These are phyloP conservation scores for Poronia punctata DNA, from an alignment of 495 filamentous ascomycete genomes.

Conservation along the genomic window DNA sequence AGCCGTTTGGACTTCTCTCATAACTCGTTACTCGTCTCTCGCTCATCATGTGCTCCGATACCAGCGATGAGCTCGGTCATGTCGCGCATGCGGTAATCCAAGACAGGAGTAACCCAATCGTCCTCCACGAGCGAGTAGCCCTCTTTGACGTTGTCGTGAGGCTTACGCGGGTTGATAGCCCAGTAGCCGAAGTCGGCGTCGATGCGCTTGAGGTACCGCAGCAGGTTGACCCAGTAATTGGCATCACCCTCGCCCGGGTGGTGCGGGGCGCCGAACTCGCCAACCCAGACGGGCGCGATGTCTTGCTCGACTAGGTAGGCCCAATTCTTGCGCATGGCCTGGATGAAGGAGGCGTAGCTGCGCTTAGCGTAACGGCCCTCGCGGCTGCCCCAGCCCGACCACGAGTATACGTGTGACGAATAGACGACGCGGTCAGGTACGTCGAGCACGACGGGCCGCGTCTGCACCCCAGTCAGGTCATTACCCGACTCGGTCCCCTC, in stretches of 20 bases:
- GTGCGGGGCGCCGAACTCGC: constrained; percentile 51
- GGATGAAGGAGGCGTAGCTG: constrained; percentile 48
- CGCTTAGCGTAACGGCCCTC: constrained; percentile 45
- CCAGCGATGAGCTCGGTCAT: constrained; percentile 42
- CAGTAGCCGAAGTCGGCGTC: constrained; percentile 59
- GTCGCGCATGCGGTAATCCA: constrained; percentile 52
- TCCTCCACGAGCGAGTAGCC: constrained; percentile 50
- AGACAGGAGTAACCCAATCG: constrained; percentile 49
- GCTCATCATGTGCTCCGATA: too few relatives aligned
- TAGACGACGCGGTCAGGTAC: constrained; percentile 50
- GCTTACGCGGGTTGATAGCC: constrained; percentile 55
- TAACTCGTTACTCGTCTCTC: not conserved
- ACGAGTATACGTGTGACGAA: constrained; percentile 53
- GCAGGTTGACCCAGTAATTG: constrained; percentile 54
- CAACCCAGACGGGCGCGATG: constrained; percentile 54
- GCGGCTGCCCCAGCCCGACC: constrained; percentile 54
- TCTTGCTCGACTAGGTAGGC: constrained; percentile 51
- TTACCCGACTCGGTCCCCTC: constrained; percentile 55
- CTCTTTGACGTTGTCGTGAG: constrained; percentile 44
- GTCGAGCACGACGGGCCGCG: constrained; percentile 47
- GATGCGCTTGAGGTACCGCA: constrained; percentile 44
- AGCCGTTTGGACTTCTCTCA: too few relatives aligned
- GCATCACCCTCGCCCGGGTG: constrained; percentile 41
- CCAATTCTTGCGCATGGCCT: constrained; percentile 54
- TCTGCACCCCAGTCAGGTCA: constrained; percentile 42